Percentiles rank a stretch among this genome's conserved stretches.
Conservation (phyloP, 164 flowering plant genomes). For the Kalanchoe fedtschenkoi region DNA sequence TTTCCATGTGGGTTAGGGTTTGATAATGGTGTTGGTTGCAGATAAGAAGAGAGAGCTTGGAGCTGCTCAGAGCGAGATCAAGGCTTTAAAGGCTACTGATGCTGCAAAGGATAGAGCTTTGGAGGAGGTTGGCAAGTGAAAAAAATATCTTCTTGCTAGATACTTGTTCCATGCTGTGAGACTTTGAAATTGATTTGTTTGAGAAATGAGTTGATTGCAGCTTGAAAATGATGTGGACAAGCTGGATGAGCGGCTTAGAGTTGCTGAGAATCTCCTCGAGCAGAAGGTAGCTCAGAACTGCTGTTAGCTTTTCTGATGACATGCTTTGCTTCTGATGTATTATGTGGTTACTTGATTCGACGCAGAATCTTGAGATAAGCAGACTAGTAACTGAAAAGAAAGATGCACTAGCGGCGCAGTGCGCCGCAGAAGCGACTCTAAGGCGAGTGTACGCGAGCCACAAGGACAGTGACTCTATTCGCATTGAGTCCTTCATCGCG, state of each 20-base stretch:
- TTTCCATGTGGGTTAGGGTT: background rate
- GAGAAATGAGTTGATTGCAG: slow-evolving; percentile 22
- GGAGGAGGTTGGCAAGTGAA: slow-evolving; percentile 44
- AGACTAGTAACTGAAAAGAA: slow-evolving; percentile 56
- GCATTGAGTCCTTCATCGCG: slow-evolving; percentile 59
- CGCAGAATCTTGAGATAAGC: slow-evolving; percentile 74
- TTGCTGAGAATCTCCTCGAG: slow-evolving; percentile 43
- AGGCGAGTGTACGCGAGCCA: slow-evolving; percentile 66
- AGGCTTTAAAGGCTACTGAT: slow-evolving; percentile 53
- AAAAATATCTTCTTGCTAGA: background rate
- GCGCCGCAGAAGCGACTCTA: slow-evolving; percentile 87
- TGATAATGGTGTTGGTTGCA: slow-evolving; percentile 19
- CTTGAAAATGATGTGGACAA: slow-evolving; percentile 38
- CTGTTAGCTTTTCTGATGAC: background rate
- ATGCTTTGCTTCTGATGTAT: background rate
- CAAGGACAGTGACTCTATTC: slow-evolving; percentile 50
- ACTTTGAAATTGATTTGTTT: slow-evolving; percentile 7
- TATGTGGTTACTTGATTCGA: background rate
- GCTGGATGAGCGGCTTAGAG: slow-evolving; percentile 51
- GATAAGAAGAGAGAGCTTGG: slow-evolving; percentile 61
- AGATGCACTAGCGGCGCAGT: slow-evolving; percentile 85
- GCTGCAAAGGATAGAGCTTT: slow-evolving; percentile 66
- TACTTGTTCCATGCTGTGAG: background rate
- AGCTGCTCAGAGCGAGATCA: slow-evolving; percentile 50
- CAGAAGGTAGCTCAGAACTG: slow-evolving; percentile 41